Conservation (phyloP, 2,329 filamentous ascomycete genomes). For the Leptoxyphium fumago region DNA sequence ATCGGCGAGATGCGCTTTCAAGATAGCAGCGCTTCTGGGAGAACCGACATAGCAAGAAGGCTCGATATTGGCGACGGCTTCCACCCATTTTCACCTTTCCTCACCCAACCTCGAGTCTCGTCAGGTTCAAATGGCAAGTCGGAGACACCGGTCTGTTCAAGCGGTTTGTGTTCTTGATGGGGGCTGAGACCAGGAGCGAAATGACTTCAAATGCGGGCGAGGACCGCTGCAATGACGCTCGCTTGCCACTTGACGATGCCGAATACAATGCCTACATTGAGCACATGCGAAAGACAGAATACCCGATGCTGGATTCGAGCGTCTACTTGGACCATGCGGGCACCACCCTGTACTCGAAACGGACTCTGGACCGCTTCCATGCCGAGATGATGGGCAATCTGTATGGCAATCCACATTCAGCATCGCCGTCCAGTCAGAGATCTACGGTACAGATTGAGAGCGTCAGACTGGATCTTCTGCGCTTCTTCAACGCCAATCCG, state of each 20-base stretch:
- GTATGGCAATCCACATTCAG: slow-evolving; percentile 86
- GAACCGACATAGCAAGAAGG: too few relatives aligned
- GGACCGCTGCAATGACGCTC: not conserved
- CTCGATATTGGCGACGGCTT: too few relatives aligned
- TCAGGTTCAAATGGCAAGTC: not conserved
- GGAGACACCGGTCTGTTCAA: not conserved
- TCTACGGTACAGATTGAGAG: slow-evolving; percentile 57
- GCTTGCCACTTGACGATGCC: not conserved
- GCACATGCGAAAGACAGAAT: slow-evolving; percentile 31
- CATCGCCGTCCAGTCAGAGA: slow-evolving; percentile 62
- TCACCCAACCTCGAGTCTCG: not conserved
- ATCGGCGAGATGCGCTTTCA: not conserved
- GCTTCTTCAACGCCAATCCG: slow-evolving; percentile 69
- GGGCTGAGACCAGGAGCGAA: not conserved
- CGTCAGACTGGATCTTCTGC: slow-evolving; percentile 53
- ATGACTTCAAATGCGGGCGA: not conserved
- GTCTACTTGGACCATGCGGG: slow-evolving; percentile 85
- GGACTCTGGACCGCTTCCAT: slow-evolving; percentile 65
- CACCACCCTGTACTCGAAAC: slow-evolving; percentile 55
- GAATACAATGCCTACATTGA: slow-evolving; percentile 30
- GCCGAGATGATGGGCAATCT: slow-evolving; percentile 63
- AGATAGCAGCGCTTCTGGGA: not conserved
- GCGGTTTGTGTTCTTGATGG: not conserved
- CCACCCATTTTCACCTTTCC: too few relatives aligned
- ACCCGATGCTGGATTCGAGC: slow-evolving; percentile 24